A percentile compares a stretch with the other conserved stretches of the same genome.
Evolutionary conservation across 2,329 filamentous ascomycete genomes (phyloP).

Genomic region (Orbilia javanica): DNA sequence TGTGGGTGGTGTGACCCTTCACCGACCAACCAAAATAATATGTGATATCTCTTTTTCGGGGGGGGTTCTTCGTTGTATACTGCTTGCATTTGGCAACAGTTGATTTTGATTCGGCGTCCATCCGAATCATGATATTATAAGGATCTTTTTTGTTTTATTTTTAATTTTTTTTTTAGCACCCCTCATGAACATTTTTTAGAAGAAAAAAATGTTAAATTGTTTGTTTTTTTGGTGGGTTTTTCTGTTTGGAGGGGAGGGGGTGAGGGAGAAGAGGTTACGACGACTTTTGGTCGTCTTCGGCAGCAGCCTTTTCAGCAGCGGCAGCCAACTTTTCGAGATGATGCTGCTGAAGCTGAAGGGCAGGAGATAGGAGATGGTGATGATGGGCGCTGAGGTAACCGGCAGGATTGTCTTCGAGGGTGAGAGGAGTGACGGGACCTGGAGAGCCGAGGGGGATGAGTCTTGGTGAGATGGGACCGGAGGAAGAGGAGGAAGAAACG

Average conservation of each 20-base stretch:
- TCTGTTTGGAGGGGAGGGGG: not conserved
- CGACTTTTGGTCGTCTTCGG: slow-evolving; percentile 60
- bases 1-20: slow-evolving; percentile 19
- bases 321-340: slow-evolving; percentile 58
- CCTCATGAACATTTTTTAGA: too few relatives aligned
- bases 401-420: slow-evolving; percentile 60
- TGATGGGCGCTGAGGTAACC: slow-evolving; percentile 39
- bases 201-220: too few relatives aligned
- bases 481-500: slow-evolving; percentile 47
- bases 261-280: slow-evolving; percentile 37
- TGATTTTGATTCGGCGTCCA: not conserved
- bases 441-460: slow-evolving; percentile 62
- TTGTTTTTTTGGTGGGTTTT: slow-evolving; percentile 62
- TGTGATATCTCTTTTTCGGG: slow-evolving; percentile 17
- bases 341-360: slow-evolving; percentile 44
- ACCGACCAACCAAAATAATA: not conserved
- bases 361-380: slow-evolving; percentile 40
- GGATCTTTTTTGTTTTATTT: too few relatives aligned
- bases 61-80: not conserved
- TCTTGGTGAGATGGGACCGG: slow-evolving; percentile 60
- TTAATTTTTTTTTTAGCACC: too few relatives aligned
- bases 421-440: slow-evolving; percentile 61
- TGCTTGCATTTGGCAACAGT: too few relatives aligned
- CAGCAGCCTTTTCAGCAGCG: slow-evolving; percentile 64
- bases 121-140: not conserved